A percentile compares a stretch with the other conserved stretches of the same genome.
phyloP scores from a whole-genome alignment of 306 rosid species.

The Herpetospermum pedunculosum region DNA sequence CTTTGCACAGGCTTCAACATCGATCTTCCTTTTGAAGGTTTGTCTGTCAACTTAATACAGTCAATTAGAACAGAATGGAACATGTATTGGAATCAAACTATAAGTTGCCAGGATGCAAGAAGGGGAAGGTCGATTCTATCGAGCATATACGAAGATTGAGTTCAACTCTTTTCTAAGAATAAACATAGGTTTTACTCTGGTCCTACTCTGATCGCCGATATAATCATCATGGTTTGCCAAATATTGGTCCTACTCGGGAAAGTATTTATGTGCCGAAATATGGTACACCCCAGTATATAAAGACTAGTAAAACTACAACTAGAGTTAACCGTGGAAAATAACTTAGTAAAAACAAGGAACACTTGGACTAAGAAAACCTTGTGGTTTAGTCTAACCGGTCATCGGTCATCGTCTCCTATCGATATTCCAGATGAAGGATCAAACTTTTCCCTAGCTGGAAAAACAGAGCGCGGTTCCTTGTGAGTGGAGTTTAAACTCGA shows the following conservation, averaged over 20 bases:
- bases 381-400: conserved; percentile 23
- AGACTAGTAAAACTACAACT: not conserved
- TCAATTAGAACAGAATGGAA: not conserved
- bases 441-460: conserved; percentile 41
- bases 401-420: conserved; percentile 26
- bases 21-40: not conserved
- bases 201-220: not conserved
- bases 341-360: not conserved
- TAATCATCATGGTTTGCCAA: not conserved
- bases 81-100: not conserved
- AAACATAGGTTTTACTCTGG: not conserved
- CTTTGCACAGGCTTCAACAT: not conserved
- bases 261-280: not conserved
- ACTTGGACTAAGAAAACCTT: not conserved
- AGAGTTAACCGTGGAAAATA: not conserved
- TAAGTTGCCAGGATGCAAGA: not conserved
- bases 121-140: not conserved
- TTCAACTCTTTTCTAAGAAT: not conserved
- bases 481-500: conserved; percentile 61
- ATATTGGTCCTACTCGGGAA: not conserved
- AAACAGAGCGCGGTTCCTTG: conserved; percentile 37
- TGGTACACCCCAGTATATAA: not conserved
- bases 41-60: not conserved
- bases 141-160: not conserved
- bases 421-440: conserved; percentile 41